Percentiles rank a stretch among this genome's conserved stretches.
Evolutionary conservation across 805 yeast species (phyloP).

Genomic region (Torulaspora franciscae): DNA sequence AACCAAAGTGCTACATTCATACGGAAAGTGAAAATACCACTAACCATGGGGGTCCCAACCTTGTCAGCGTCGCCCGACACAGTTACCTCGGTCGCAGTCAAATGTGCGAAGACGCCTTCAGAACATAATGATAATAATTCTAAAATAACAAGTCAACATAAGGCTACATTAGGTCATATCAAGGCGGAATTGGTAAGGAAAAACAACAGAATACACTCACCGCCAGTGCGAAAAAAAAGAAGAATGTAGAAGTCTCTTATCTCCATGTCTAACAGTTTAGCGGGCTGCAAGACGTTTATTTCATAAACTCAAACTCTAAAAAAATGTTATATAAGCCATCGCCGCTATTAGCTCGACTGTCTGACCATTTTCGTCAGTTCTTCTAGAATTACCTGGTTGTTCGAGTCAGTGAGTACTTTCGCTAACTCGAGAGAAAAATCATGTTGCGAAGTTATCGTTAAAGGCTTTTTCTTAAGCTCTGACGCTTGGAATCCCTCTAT

Average conservation of each 20-base stretch:
- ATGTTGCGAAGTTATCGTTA: background rate
- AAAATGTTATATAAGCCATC: too few species aligned
- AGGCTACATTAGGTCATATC: background rate
- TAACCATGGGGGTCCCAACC: background rate
- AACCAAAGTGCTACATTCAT: conserved; percentile 20
- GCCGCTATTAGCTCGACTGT: background rate
- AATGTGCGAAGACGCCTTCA: too few species aligned
- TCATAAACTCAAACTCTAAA: too few species aligned
- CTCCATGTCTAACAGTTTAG: background rate
- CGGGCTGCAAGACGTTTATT: too few species aligned
- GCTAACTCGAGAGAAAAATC: conserved; percentile 1
- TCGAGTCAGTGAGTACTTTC: background rate
- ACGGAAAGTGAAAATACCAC: conserved; percentile 7
- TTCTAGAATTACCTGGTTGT: background rate
- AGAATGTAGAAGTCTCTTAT: background rate
- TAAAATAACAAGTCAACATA: too few species aligned
- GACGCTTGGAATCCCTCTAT: conserved; percentile 14
- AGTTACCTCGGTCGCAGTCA: background rate
- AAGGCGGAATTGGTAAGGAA: background rate
- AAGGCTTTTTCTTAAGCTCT: conserved; percentile 17
- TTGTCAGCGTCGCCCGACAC: background rate
- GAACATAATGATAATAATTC: too few species aligned
- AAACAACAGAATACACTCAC: conserved; percentile 5
- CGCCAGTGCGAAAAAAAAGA: conserved; percentile 7
- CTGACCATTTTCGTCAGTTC: conserved; percentile 1